A percentile compares a stretch with the other conserved stretches of the same genome.
These are phyloP conservation scores for Colletotrichum graminicola DNA, from an alignment of 2,329 filamentous ascomycete species.

Conservation along the genomic window DNA sequence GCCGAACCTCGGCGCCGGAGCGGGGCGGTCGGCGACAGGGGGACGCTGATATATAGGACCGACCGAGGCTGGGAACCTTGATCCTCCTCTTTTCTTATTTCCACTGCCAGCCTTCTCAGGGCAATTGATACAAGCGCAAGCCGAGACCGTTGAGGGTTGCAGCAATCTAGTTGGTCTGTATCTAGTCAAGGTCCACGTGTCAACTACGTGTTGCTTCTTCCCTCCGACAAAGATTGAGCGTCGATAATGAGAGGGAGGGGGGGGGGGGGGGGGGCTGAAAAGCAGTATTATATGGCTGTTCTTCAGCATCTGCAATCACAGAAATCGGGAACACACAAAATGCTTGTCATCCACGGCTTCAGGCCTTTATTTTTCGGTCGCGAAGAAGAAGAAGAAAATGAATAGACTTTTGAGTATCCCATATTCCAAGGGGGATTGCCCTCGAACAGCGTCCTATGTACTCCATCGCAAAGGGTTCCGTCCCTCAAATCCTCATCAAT, in stretches of 20 bases:
- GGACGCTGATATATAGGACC: not conserved
- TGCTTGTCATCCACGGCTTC: slow-evolving; percentile 10
- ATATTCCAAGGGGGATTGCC: slow-evolving; percentile 19
- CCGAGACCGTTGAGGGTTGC: not conserved
- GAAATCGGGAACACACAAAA: not conserved
- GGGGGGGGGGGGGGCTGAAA: not conserved
- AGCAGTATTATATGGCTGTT: not conserved
- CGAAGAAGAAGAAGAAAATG: not conserved
- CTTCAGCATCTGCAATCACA: not conserved
- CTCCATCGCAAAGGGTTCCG: slow-evolving; percentile 28
- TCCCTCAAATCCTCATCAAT: slow-evolving; percentile 11
- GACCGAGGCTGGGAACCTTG: not conserved
- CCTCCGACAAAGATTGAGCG: not conserved
- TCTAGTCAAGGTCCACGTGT: not conserved
- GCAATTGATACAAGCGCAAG: not conserved
- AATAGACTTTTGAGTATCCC: slow-evolving; percentile 42
- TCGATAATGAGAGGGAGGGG: not conserved
- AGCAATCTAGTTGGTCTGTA: not conserved
- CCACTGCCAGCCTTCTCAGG: not conserved
- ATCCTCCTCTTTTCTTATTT: not conserved
- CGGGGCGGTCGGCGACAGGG: not conserved
- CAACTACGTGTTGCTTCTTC: not conserved
- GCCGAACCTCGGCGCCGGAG: not conserved
- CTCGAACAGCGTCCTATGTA: slow-evolving; percentile 31
- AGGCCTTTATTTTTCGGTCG: slow-evolving; percentile 20